These are phyloP conservation scores for Drosera spatulata DNA, from an alignment of 179 eudicot species.

Conservation along the genomic window DNA sequence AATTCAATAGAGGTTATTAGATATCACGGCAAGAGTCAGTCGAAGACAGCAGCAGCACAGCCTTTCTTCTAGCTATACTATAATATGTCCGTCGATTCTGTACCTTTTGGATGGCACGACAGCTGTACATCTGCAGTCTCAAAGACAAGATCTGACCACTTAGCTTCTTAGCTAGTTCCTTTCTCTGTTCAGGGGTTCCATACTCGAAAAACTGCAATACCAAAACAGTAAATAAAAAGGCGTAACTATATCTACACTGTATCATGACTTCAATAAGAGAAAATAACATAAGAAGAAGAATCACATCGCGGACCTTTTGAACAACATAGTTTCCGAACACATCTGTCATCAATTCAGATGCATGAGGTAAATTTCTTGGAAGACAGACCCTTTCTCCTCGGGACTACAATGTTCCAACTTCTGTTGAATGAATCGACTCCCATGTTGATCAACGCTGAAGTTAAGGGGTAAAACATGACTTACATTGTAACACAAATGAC, in stretches of 20 bases:
- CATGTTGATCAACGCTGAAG: constrained; percentile 42
- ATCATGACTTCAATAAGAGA: too few relatives aligned
- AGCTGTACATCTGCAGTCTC: constrained; percentile 49
- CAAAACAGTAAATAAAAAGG: neutral
- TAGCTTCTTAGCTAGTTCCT: constrained; percentile 44
- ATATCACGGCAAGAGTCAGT: too few relatives aligned
- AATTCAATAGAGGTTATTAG: too few relatives aligned
- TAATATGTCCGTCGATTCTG: neutral
- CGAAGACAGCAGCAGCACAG: too few relatives aligned
- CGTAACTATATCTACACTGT: neutral
- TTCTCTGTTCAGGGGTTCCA: constrained; percentile 38
- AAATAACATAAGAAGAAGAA: too few relatives aligned
- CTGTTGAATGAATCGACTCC: constrained; percentile 47
- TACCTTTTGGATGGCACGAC: constrained; percentile 51
- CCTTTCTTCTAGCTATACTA: too few relatives aligned
- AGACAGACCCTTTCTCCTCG: constrained; percentile 37
- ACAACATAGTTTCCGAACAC: constrained; percentile 53
- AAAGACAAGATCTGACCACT: constrained; percentile 33
- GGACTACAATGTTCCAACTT: constrained; percentile 36
- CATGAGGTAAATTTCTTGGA: constrained; percentile 36
- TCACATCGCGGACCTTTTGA: constrained; percentile 28
- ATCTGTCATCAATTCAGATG: constrained; percentile 40
- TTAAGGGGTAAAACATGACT: constrained; percentile 1
- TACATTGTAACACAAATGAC: neutral
- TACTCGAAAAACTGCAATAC: constrained; percentile 37